phyloP scores from a whole-genome alignment of 148 eudicot species.

The Spergularia bocconei region DNA sequence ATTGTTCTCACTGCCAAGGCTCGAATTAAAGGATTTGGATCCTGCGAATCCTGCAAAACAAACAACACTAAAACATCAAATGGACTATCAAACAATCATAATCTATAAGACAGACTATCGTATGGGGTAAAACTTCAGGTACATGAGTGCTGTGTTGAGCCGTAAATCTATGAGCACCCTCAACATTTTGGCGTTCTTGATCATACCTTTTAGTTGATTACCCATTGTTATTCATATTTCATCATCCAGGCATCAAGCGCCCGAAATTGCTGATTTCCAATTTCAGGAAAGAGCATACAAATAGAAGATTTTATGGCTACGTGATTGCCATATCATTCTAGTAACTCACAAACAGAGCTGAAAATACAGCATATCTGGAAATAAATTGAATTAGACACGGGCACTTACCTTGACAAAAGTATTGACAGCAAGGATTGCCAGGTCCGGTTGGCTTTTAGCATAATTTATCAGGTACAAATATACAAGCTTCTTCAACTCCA shows the following conservation, averaged over 20 bases:
- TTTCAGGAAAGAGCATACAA: background rate
- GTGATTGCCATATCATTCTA: background rate
- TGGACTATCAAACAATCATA: constrained; percentile 1
- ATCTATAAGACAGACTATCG: background rate
- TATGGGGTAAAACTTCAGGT: background rate
- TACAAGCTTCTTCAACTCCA: constrained; percentile 98
- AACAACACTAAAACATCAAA: background rate
- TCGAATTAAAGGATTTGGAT: constrained; percentile 93
- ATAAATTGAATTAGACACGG: background rate
- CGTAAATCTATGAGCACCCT: background rate
- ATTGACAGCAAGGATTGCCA: constrained; percentile 96
- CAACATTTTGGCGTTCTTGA: background rate
- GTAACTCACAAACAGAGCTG: background rate
- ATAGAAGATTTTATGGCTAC: background rate
- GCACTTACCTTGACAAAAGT: constrained; percentile 90
- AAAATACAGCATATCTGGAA: background rate
- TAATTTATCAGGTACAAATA: constrained; percentile 94
- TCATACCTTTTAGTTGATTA: background rate
- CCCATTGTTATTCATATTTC: background rate
- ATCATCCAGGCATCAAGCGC: background rate
- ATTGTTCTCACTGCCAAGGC: constrained; percentile 98
- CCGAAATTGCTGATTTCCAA: background rate
- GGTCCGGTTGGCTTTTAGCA: constrained; percentile 98
- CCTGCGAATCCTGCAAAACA: constrained; percentile 88
- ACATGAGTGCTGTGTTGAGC: too few species aligned